phyloP scores from a whole-genome alignment of 352 stramenopile genomes.

The Globisporangium cystogenes region DNA sequence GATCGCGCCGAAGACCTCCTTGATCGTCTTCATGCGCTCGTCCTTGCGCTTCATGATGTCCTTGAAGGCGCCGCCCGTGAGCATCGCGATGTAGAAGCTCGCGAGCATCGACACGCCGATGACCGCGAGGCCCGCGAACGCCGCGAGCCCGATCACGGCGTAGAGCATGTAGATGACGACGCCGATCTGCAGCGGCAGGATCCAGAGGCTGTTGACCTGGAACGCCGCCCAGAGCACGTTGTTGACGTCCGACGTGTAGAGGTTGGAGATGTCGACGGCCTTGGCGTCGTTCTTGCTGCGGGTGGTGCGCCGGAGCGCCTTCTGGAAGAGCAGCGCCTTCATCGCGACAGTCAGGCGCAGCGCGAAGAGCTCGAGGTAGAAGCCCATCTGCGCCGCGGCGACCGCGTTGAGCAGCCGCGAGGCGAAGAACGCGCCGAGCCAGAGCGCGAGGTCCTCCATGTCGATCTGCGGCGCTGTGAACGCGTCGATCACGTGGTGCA shows the following conservation, averaged over 20 bases:
- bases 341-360: conserved; percentile 23
- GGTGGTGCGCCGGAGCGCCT: conserved; percentile 19
- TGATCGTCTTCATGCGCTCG: conserved; percentile 86
- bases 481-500: conserved; percentile 34
- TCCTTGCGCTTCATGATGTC: conserved; percentile 85
- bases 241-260: conserved; percentile 31
- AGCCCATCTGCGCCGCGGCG: conserved; percentile 17
- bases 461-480: conserved; percentile 22
- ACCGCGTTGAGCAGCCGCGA: conserved; percentile 27
- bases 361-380: conserved; percentile 21
- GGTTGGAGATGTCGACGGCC: conserved; percentile 28
- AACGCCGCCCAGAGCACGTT: conserved; percentile 24
- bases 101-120: conserved; percentile 26
- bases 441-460: conserved; percentile 14
- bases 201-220: conserved; percentile 38
- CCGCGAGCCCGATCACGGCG: conserved; percentile 19
- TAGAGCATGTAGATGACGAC: conserved; percentile 33
- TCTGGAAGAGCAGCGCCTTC: conserved; percentile 32
- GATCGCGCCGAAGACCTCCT: conserved; percentile 89
- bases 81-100: conserved; percentile 46
- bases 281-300: conserved; percentile 9
- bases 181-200: conserved; percentile 31
- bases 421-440: conserved; percentile 29
- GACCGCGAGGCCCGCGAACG: conserved; percentile 30
- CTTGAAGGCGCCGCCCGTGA: conserved; percentile 45